phyloP scores from a whole-genome alignment of 768 basidiomycete species.

The Tricholoma sp. region DNA sequence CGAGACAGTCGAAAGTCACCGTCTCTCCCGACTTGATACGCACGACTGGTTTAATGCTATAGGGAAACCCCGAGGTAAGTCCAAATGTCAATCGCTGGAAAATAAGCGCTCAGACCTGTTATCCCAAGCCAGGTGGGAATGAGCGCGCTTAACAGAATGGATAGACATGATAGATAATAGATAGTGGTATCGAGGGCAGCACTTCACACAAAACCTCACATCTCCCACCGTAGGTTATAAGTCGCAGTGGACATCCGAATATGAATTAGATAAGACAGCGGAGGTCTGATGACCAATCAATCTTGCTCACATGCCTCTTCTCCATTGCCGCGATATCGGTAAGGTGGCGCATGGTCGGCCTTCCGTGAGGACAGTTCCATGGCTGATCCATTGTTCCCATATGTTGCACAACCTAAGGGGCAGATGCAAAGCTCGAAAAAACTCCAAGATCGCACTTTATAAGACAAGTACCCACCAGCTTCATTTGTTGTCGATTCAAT shows the following conservation, averaged over 20 bases:
- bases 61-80: neutral
- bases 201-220: neutral
- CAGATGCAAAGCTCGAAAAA: neutral
- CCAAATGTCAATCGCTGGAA: neutral
- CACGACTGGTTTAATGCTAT: slow-evolving; percentile 48
- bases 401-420: slow-evolving; percentile 60
- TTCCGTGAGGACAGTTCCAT: slow-evolving; percentile 86
- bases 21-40: slow-evolving; percentile 48
- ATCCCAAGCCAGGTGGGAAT: slow-evolving; percentile 56
- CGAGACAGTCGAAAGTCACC: slow-evolving; percentile 56
- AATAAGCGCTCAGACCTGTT: slow-evolving; percentile 37
- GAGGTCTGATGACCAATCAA: slow-evolving; percentile 30
- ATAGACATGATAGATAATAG: slow-evolving; percentile 34
- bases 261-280: neutral
- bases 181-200: neutral
- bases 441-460: neutral
- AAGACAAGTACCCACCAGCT: slow-evolving; percentile 38
- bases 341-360: slow-evolving; percentile 80
- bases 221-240: neutral
- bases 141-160: slow-evolving; percentile 47
- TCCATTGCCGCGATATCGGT: slow-evolving; percentile 39
- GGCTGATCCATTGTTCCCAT: slow-evolving; percentile 85
- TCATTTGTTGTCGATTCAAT: slow-evolving; percentile 76
- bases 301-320: slow-evolving; percentile 3
- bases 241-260: neutral